Base-by-base conservation (phyloP, 139 green algal species). In the Raphidocelis subcapitata region DNA sequence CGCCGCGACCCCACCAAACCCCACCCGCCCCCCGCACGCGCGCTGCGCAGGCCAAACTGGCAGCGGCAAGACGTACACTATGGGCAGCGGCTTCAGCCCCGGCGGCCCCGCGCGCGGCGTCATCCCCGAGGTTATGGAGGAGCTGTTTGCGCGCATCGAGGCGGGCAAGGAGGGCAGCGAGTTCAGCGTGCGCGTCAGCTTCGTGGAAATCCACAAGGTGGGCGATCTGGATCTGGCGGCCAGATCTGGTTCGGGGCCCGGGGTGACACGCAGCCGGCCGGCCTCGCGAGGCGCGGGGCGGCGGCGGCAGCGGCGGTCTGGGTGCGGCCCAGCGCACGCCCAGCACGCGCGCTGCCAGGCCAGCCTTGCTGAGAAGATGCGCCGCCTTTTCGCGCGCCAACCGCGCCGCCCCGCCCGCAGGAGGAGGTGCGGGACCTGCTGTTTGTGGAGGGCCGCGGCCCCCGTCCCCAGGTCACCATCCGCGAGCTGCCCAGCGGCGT, bases 171-270 rank as follows among this genome's bases (percentile, higher is more conserved):
- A 86, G 14, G 75, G 80, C 33, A 57, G 79, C 1, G 79, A 90
- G n/a, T 92, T 87, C 74, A 86, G 77, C 12, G 85, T 98, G 5
- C 87, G 87, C 15, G 93, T 96, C 32, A 90, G 89, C 47, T 98
- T 97, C 79, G 89, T 97, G 55, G 93, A 98, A 75, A 97, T 98
- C 35, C 88, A 97, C 78, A 94, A 96, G 85, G 91, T 93, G 64
- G 3, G 69, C n/a, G 16, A 46, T 8, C 26, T 49, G 62, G 8
- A 16, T 10, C 26, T 10, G 31, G 29, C 36, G 26, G 8, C 8
- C 12, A 12, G 57, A 36, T 49, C 8, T 24, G 32, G 14, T 47
- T 62, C 18, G 54, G 15, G 54, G 20, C 54, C 18, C 18, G 54
- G 24, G 63, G 33, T 15, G 46, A 31, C 12, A 33, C 12, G 56